Evolutionary conservation across 306 rosid species (phyloP).

Genomic region (Phaseolus lunatus): DNA sequence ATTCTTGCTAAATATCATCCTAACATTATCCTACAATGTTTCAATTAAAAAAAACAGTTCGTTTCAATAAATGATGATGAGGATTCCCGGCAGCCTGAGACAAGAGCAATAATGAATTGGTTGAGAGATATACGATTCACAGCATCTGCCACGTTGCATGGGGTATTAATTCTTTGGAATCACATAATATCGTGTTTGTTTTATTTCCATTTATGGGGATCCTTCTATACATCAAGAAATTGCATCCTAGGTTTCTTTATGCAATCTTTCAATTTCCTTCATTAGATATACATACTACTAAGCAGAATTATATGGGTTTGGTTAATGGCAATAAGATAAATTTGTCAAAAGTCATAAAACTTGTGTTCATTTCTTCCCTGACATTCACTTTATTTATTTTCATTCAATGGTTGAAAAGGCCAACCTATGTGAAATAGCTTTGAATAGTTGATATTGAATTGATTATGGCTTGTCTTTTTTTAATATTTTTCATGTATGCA

Average conservation of each 20-base stretch:
- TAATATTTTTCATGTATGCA: constrained; percentile 8
- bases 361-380: constrained; percentile 21
- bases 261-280: constrained; percentile 12
- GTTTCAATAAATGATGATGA: constrained; percentile 62
- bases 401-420: constrained; percentile 30
- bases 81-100: constrained; percentile 82
- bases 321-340: constrained; percentile 12
- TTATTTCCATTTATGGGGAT: constrained; percentile 1
- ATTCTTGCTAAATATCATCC: constrained; percentile 22
- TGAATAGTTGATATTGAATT: constrained; percentile 30
- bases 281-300: neutral
- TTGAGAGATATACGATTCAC: constrained; percentile 75
- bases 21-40: constrained; percentile 35
- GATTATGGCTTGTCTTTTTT: constrained; percentile 30
- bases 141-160: constrained; percentile 98
- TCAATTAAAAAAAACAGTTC: constrained; percentile 63
- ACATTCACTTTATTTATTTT: constrained; percentile 5
- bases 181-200: constrained; percentile 2
- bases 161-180: constrained; percentile 67
- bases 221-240: constrained; percentile 35
- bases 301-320: constrained; percentile 30
- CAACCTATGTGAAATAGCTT: constrained; percentile 28
- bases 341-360: constrained; percentile 11
- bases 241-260: constrained; percentile 38
- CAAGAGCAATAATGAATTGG: constrained; percentile 93